Evolutionary conservation across 2,329 filamentous ascomycete species (phyloP), one percentile per base, ranked within the genome.

Genomic region (Neofusicoccum parvum): DNA sequence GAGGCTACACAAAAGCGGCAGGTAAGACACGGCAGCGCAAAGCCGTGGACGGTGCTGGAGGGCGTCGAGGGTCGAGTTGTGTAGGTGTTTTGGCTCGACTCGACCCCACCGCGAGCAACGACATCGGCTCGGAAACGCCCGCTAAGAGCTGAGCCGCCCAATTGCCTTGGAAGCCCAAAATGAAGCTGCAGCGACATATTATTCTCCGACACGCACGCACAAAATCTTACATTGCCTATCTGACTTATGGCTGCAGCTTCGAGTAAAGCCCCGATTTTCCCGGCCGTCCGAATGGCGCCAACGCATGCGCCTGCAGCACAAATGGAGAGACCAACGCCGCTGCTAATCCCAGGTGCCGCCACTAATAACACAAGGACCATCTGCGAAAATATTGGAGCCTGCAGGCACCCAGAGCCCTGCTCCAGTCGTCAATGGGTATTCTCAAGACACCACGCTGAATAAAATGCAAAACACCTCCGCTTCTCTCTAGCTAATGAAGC

Each of bases 401-500:
- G 27, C 41, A 36, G 45, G 27, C 56, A 60, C 56, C 56, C 56
- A 64, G 62, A 64, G 62, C 43, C 58, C 62, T 56, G 62, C 62
- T 64, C 62, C 15, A 34, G 27, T 53, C 20, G 53, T 43, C 45
- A 54, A 41, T 49, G 63, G 63, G 63, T 65, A 65, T 65, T 65
- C 36, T 34, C 50, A 58, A 58, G 36, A 65, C 63, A 65, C 32
- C 32, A 34, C 45, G 53, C 43, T 49, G 51, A 59, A 65, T 41
- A 39, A 60, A 60, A 46, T 60, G 56, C 51, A 41, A 46, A 62
- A 39, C 51, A 46, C 12, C 4, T 10, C 50, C n/a, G 23, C 14
- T 14, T 36, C 15, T 17, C 20, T 37, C 76, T 87, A 97, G 81
- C 93, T 97, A 77, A 99, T 97, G 79, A 98, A 97, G 84, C 95